Evolutionary conservation across 345 rosid species (phyloP).

Genomic region (Ceriops decandra): DNA sequence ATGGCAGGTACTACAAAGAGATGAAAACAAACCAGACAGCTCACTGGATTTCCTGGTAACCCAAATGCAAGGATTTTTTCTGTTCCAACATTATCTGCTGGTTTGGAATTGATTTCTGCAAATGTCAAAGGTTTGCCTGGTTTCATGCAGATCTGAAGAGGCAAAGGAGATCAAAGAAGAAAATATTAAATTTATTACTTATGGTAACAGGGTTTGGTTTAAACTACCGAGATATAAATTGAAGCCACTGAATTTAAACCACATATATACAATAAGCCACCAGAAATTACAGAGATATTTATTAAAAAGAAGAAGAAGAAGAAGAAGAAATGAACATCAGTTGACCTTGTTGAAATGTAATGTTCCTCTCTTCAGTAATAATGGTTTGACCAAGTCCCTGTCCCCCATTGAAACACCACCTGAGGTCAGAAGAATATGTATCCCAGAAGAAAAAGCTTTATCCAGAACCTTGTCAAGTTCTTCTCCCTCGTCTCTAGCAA

Average conservation of each 20-base stretch:
- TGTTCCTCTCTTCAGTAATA: slow-evolving; percentile 68
- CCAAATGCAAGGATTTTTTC: slow-evolving; percentile 84
- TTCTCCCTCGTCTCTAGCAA: slow-evolving; percentile 66
- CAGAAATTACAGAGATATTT: not conserved
- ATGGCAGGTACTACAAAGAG: slow-evolving; percentile 80
- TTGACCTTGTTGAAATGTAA: slow-evolving; percentile 72
- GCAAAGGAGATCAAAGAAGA: slow-evolving; percentile 9
- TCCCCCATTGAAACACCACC: slow-evolving; percentile 99
- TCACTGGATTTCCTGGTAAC: slow-evolving; percentile 96
- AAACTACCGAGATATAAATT: not conserved
- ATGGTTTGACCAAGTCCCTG: slow-evolving; percentile 84
- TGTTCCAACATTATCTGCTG: slow-evolving; percentile 23
- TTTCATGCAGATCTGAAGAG: slow-evolving; percentile 77
- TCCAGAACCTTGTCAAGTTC: slow-evolving; percentile 65
- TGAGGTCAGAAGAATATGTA: slow-evolving; percentile 78
- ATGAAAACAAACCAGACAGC: slow-evolving; percentile 89
- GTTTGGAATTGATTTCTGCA: slow-evolving; percentile 58
- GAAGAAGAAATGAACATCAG: not conserved
- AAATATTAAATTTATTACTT: slow-evolving; percentile 1
- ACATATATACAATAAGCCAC: not conserved
- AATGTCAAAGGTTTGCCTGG: slow-evolving; percentile 95
- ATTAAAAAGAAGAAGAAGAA: too few relatives aligned
- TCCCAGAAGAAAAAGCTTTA: slow-evolving; percentile 56
- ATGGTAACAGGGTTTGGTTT: not conserved
- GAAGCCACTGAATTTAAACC: not conserved